A percentile compares a stretch with the other conserved stretches of the same genome.
These are phyloP conservation scores for Trametes punicea DNA, from an alignment of 768 basidiomycete genomes.

Conservation along the genomic window DNA sequence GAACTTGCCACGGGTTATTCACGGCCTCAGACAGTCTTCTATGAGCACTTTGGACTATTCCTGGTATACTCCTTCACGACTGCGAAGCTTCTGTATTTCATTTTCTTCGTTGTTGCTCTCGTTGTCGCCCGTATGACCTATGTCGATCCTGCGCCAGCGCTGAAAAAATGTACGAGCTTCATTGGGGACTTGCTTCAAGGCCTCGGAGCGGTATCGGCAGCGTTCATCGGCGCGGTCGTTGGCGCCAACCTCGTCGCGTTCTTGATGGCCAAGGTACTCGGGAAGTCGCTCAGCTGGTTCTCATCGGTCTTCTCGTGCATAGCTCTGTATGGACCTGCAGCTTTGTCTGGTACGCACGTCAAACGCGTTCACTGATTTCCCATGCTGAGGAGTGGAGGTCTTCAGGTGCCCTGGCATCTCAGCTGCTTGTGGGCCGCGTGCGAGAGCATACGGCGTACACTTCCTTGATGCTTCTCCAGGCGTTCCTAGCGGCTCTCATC, in stretches of 20 bases:
- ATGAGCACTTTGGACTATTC: conserved; percentile 64
- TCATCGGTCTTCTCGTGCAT: conserved; percentile 61
- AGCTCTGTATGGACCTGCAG: conserved; percentile 71
- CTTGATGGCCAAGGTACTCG: conserved; percentile 57
- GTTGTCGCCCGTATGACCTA: conserved; percentile 40
- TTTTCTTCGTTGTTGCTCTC: conserved; percentile 46
- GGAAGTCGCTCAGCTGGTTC: conserved; percentile 86
- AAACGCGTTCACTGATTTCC: background rate
- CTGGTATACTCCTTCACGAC: conserved; percentile 72
- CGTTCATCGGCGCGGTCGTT: conserved; percentile 54
- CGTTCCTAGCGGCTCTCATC: conserved; percentile 49
- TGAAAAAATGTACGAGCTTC: conserved; percentile 36
- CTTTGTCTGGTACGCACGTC: conserved; percentile 56
- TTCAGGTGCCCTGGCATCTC: conserved; percentile 60
- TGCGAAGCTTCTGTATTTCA: conserved; percentile 61
- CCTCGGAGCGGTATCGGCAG: conserved; percentile 45
- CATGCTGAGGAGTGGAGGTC: background rate
- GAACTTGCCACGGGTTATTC: conserved; percentile 48
- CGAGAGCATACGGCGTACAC: conserved; percentile 62
- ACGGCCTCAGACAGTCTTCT: conserved; percentile 72
- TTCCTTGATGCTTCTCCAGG: conserved; percentile 58
- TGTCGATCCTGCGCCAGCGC: conserved; percentile 35
- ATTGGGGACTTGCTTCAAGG: conserved; percentile 44
- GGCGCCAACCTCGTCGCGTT: conserved; percentile 70
- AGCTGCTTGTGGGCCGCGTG: conserved; percentile 50